Conservation (phyloP, 371 early-diverging fungal species). For the Mucor circinelloides region DNA sequence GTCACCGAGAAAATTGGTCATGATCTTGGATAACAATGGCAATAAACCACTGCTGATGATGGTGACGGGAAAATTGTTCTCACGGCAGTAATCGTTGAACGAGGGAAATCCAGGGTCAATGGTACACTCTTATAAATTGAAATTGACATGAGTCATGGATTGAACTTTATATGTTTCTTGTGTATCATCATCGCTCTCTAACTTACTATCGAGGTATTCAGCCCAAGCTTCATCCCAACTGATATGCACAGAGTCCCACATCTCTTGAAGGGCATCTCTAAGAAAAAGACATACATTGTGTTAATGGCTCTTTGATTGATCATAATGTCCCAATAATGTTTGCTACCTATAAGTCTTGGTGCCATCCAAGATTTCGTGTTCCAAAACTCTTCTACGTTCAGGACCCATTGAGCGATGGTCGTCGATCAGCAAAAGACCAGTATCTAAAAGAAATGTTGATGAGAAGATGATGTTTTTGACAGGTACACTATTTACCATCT, state of each 20-base stretch:
- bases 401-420: constrained; percentile 47
- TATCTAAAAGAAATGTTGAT: constrained; percentile 21
- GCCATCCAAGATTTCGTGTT: constrained; percentile 42
- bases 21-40: constrained; percentile 47
- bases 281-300: background rate
- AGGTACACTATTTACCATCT: constrained; percentile 30
- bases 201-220: constrained; percentile 53
- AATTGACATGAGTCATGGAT: background rate
- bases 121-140: constrained; percentile 25
- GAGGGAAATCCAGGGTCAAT: constrained; percentile 57
- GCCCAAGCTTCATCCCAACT: constrained; percentile 62
- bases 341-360: constrained; percentile 49
- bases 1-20: constrained; percentile 48
- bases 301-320: background rate
- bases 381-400: constrained; percentile 42
- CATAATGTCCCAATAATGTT: background rate
- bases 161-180: background rate
- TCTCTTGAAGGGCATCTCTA: constrained; percentile 49
- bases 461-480: background rate
- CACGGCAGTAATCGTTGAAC: constrained; percentile 51
- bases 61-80: constrained; percentile 50
- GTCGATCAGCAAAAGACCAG: constrained; percentile 48
- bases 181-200: background rate
- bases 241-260: constrained; percentile 65
- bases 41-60: constrained; percentile 62